Evolutionary conservation across 2,329 filamentous ascomycete genomes (phyloP).

Genomic region (Clonostachys rosea): DNA sequence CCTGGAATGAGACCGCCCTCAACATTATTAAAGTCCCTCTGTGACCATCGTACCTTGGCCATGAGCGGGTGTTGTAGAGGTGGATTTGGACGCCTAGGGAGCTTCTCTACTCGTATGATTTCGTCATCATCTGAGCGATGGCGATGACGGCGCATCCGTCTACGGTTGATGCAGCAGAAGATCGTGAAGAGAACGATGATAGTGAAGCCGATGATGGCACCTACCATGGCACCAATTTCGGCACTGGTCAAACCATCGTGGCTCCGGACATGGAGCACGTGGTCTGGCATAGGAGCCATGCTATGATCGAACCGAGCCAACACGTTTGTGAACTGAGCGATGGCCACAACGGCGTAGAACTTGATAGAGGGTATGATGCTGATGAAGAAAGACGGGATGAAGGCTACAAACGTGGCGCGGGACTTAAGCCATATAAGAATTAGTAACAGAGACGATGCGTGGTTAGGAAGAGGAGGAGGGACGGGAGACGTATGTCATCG

Average conservation of each 20-base stretch:
- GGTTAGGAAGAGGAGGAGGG: too few relatives aligned
- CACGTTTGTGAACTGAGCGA: too few relatives aligned
- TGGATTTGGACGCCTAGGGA: neutral
- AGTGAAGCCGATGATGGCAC: constrained; percentile 29
- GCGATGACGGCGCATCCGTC: constrained; percentile 5
- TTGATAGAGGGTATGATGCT: neutral
- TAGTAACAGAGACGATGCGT: too few relatives aligned
- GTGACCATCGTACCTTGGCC: neutral
- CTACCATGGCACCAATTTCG: constrained; percentile 35
- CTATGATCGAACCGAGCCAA: too few relatives aligned
- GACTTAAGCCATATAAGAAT: too few relatives aligned
- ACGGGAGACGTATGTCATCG: too few relatives aligned
- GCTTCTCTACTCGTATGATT: neutral
- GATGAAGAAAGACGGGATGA: neutral
- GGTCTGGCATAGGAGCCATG: too few relatives aligned
- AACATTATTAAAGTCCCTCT: too few relatives aligned
- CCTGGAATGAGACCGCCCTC: constrained; percentile 15
- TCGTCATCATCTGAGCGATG: neutral
- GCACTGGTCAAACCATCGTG: constrained; percentile 18
- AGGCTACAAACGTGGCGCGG: neutral
- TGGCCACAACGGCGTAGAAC: too few relatives aligned
- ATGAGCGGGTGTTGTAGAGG: neutral
- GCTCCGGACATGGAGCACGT: too few relatives aligned
- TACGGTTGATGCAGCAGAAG: constrained; percentile 16
- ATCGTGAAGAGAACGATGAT: constrained; percentile 22